phyloP scores from a whole-genome alignment of 805 yeast genomes.

The Ascoidea tarda region DNA sequence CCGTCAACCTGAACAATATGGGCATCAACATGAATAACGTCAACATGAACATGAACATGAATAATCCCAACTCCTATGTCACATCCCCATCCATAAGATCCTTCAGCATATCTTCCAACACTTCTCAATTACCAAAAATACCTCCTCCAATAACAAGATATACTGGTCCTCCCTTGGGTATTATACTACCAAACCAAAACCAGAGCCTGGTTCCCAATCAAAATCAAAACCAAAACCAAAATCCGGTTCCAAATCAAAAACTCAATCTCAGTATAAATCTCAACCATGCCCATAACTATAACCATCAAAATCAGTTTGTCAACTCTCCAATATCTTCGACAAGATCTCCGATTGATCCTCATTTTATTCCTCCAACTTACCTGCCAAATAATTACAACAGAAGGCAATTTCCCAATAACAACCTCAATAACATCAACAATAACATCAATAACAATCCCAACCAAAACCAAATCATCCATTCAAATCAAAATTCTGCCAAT shows the following conservation, averaged over 20 bases:
- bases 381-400: background rate
- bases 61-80: background rate
- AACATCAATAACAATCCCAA: background rate
- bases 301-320: background rate
- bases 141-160: background rate
- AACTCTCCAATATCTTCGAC: background rate
- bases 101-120: background rate
- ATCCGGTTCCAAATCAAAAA: background rate
- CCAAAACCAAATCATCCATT: background rate
- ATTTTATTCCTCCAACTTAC: background rate
- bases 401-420: background rate
- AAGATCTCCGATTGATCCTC: background rate
- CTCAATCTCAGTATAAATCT: background rate
- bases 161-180: background rate
- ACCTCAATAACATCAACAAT: background rate
- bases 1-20: background rate
- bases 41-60: background rate
- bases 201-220: background rate
- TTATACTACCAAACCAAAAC: background rate
- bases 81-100: background rate
- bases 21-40: background rate
- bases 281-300: background rate
- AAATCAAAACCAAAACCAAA: background rate
- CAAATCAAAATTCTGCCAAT: background rate
- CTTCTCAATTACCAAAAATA: background rate